Evolutionary conservation across 2,329 filamentous ascomycete species (phyloP).

Genomic region (Lojkania enalia): DNA sequence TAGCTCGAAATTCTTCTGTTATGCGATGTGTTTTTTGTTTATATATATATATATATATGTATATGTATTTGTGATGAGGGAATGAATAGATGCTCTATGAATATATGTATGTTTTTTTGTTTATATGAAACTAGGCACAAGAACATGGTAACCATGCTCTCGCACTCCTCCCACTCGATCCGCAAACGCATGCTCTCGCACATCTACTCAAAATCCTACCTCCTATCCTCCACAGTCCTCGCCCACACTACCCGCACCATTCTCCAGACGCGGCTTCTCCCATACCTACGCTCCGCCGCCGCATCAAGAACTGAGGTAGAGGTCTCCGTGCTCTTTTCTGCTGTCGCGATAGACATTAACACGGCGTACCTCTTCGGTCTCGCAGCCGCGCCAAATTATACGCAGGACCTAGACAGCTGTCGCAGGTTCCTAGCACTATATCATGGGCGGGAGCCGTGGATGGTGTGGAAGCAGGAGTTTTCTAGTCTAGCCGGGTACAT

Average conservation of each 20-base stretch:
- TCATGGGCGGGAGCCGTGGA: slow-evolving; percentile 66
- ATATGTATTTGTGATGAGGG: not conserved
- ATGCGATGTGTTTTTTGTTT: too few relatives aligned
- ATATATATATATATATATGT: too few relatives aligned
- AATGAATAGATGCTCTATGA: too few relatives aligned
- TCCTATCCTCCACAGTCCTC: slow-evolving; percentile 65
- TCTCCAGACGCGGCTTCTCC: slow-evolving; percentile 64
- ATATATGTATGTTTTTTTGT: too few relatives aligned
- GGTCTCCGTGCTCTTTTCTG: slow-evolving; percentile 61
- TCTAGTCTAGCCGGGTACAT: slow-evolving; percentile 61
- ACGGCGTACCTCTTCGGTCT: slow-evolving; percentile 75
- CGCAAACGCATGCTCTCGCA: slow-evolving; percentile 80
- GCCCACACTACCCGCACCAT: slow-evolving; percentile 61
- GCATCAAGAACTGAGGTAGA: too few relatives aligned
- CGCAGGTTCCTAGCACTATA: slow-evolving; percentile 69
- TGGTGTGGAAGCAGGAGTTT: slow-evolving; percentile 76
- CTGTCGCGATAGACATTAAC: slow-evolving; percentile 76
- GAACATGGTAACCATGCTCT: slow-evolving; percentile 73
- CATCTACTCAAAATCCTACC: slow-evolving; percentile 77
- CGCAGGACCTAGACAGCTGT: slow-evolving; percentile 59
- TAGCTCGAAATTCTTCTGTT: too few relatives aligned
- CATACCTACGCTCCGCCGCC: slow-evolving; percentile 48
- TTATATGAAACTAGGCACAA: too few relatives aligned
- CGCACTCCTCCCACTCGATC: slow-evolving; percentile 65
- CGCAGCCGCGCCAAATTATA: slow-evolving; percentile 63